Percentiles rank a stretch among this genome's conserved stretches.
These are phyloP conservation scores for Apiospora pterosperma DNA, from an alignment of 2,329 filamentous ascomycete species.

Conservation along the genomic window DNA sequence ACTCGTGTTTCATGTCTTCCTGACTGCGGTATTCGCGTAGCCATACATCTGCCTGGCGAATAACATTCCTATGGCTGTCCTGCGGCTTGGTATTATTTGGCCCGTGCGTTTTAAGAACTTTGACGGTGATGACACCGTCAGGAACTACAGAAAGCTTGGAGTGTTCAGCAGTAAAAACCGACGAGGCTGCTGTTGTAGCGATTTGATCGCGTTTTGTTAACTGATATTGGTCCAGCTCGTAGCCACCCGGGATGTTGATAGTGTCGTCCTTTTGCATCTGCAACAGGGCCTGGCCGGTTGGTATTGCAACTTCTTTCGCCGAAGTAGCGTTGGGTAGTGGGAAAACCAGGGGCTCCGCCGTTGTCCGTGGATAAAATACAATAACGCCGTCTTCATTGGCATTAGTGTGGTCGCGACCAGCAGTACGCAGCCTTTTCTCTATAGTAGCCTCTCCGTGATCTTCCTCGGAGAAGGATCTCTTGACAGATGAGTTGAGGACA, in stretches of 20 bases:
- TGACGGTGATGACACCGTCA: conserved; percentile 55
- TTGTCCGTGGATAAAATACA: conserved; percentile 47
- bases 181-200: conserved; percentile 50
- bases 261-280: conserved; percentile 49
- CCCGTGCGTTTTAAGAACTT: conserved; percentile 54
- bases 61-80: conserved; percentile 51
- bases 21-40: conserved; percentile 55
- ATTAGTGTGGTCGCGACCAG: conserved; percentile 22
- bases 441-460: conserved; percentile 32
- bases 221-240: conserved; percentile 50
- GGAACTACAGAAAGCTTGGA: conserved; percentile 38
- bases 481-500: conserved; percentile 43
- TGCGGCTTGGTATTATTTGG: conserved; percentile 41
- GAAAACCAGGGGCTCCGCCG: conserved; percentile 48
- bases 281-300: conserved; percentile 47
- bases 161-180: conserved; percentile 53
- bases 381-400: conserved; percentile 47
- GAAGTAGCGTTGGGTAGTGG: conserved; percentile 45
- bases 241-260: conserved; percentile 44
- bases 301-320: conserved; percentile 42
- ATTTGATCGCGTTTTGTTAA: conserved; percentile 56
- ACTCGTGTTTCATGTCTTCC: conserved; percentile 51
- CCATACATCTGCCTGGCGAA: conserved; percentile 59
- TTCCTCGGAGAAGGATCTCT: conserved; percentile 46
- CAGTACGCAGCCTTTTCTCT: conserved; percentile 39